Evolutionary conservation across 768 basidiomycete species (phyloP).

Genomic region (Rhizopogon vesiculosus): DNA sequence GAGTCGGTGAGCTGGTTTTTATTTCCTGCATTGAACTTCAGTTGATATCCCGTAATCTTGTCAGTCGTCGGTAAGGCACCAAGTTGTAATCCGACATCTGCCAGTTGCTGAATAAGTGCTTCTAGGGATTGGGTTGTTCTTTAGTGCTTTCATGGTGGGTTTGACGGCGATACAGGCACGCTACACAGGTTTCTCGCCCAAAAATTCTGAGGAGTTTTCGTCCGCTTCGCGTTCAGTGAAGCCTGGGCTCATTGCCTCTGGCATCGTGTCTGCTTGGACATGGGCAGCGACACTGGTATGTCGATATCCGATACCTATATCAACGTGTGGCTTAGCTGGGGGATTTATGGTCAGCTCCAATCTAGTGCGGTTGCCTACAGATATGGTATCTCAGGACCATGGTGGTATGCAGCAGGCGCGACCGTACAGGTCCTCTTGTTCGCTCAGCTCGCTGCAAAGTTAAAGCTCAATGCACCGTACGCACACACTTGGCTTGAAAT

Average conservation of each 20-base stretch:
- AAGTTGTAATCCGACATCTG: background rate
- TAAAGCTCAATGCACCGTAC: slow-evolving; percentile 87
- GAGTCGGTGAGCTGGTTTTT: slow-evolving; percentile 51
- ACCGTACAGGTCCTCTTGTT: slow-evolving; percentile 89
- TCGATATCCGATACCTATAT: slow-evolving; percentile 1
- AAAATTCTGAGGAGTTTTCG: slow-evolving; percentile 79
- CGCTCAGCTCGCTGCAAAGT: slow-evolving; percentile 84
- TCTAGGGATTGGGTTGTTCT: slow-evolving; percentile 83
- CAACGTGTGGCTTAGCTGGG: background rate
- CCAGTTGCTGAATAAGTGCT: background rate
- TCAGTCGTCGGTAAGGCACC: slow-evolving; percentile 45
- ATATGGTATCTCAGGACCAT: slow-evolving; percentile 80
- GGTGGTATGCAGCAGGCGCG: slow-evolving; percentile 92
- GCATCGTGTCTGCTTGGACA: slow-evolving; percentile 94
- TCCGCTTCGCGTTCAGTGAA: slow-evolving; percentile 82
- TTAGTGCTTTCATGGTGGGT: slow-evolving; percentile 74
- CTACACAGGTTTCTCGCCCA: slow-evolving; percentile 78
- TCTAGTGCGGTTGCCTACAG: slow-evolving; percentile 83
- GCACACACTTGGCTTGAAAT: slow-evolving; percentile 91
- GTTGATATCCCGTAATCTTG: background rate
- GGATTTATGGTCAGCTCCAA: slow-evolving; percentile 47
- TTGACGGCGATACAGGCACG: slow-evolving; percentile 79
- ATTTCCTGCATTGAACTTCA: background rate
- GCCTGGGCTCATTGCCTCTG: slow-evolving; percentile 88
- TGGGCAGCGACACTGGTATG: slow-evolving; percentile 72